Base-by-base conservation (phyloP, 495 filamentous ascomycete genomes). In the Penicillium ucsense region DNA sequence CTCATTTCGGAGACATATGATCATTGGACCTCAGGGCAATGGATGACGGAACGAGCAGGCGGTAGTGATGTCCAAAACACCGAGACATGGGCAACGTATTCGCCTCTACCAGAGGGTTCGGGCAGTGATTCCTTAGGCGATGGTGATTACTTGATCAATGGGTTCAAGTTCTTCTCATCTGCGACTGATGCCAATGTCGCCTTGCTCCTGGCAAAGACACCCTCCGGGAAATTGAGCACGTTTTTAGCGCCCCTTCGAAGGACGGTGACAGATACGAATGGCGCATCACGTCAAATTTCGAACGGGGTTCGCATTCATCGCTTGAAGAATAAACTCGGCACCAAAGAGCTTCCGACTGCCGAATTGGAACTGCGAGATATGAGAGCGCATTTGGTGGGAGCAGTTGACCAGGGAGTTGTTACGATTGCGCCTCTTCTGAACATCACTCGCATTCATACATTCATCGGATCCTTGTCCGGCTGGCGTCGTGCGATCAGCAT, bases 41-140 rank as follows among this genome's bases (percentile, higher is more conserved):
- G 86, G 86, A 90, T 90, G 86, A 89, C 86, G 0, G 85, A 89
- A 54, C 75, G 85, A n/a, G 64, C 74, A 0, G 85, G 85, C 6
- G 85, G 85, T 3, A 84, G 80, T 50, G 86, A 91, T 51, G 82
- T 89, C 3, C 78, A 79, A 5, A 76, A 71, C 39, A 86, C 82
- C 0, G 85, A 90, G 60, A 90, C 85, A 2, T 63, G 73, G 50
- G 86, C 73, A 32, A 76, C 62, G 2, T 56, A 67, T 38, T 60
- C 63, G 1, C 62, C 64, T 4, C 29, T 48, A 49, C 53, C 47
- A 30, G 57, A 35, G 12, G 11, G 36, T 1, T 38, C 45, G 9
- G 45, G 38, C 7, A 29, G 35, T 27, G 55, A 48, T 48, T 47
- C 43, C 35, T 58, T 35, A 35, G 63, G 38, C 30, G 63, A 47